These are phyloP conservation scores for Stellera chamaejasme DNA, from an alignment of 345 rosid genomes.

Conservation along the genomic window DNA sequence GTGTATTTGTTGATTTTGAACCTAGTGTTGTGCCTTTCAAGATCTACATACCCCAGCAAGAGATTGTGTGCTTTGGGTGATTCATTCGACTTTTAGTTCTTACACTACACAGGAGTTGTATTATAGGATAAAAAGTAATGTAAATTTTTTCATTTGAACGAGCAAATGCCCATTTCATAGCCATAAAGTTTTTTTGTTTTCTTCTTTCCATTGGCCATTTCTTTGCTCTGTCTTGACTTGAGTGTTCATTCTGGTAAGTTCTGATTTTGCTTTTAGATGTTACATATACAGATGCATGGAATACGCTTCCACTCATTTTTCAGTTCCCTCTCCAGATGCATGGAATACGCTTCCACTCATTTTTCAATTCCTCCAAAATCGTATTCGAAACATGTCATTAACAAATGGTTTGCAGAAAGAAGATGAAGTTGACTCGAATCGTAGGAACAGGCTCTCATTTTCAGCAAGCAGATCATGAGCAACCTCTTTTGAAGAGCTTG, in stretches of 20 bases:
- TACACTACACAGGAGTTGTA: slow-evolving; percentile 11
- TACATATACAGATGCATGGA: slow-evolving; percentile 28
- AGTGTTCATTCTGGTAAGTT: no score
- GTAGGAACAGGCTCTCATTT: no score
- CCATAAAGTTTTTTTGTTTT: no score
- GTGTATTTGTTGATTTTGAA: slow-evolving; percentile 1
- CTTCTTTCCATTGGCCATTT: no score
- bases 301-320: slow-evolving; percentile 30
- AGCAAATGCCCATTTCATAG: slow-evolving; percentile 4
- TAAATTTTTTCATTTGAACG: slow-evolving; percentile 11
- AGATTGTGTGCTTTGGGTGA: slow-evolving; percentile 16
- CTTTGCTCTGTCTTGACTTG: no score
- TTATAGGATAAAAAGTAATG: slow-evolving; percentile 9
- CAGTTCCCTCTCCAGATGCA: slow-evolving; percentile 34
- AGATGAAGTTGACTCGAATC: no score
- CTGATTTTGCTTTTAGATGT: slow-evolving; percentile 5
- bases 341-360: slow-evolving; percentile 35
- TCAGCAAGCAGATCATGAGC: slow-evolving; percentile 5
- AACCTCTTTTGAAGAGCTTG: slow-evolving; percentile 22
- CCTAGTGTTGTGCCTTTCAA: slow-evolving; percentile 24
- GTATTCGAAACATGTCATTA: no score
- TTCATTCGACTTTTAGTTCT: slow-evolving; percentile 30
- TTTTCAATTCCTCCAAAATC: background rate
- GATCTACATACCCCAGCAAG: slow-evolving; percentile 14
- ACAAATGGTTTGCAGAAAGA: no score